phyloP scores from a whole-genome alignment of 805 yeast species.

The Lipomyces sp. region DNA sequence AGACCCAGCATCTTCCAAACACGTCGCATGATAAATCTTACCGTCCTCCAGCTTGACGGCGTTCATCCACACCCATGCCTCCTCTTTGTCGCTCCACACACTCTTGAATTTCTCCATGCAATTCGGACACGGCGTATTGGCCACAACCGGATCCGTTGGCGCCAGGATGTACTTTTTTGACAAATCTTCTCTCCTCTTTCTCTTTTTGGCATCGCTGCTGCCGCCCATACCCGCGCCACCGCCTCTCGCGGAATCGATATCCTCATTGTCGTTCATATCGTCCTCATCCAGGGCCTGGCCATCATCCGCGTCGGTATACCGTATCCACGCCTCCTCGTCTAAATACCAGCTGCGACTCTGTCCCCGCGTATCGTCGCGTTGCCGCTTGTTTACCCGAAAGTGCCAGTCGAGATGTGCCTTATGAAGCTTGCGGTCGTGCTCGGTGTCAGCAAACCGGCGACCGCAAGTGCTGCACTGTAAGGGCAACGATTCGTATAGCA shows the following conservation, averaged over 20 bases:
- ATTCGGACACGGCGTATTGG: constrained; percentile 59
- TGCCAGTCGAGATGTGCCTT: constrained; percentile 92
- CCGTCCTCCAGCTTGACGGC: constrained; percentile 51
- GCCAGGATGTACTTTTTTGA: constrained; percentile 53
- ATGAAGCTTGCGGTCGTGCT: constrained; percentile 51
- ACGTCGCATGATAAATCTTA: constrained; percentile 61
- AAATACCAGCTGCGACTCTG: constrained; percentile 83
- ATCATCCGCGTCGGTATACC: constrained; percentile 23
- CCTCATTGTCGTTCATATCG: constrained; percentile 10
- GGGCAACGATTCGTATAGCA: constrained; percentile 58
- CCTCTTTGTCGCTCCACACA: constrained; percentile 67
- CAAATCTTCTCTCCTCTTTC: constrained; percentile 32
- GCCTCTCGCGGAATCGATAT: constrained; percentile 24
- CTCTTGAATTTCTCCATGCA: constrained; percentile 65
- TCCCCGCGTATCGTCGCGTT: constrained; percentile 48
- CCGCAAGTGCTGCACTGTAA: constrained; percentile 89
- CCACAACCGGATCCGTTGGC: constrained; percentile 61
- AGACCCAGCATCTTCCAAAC: constrained; percentile 70
- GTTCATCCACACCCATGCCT: constrained; percentile 80
- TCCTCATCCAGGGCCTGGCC: constrained; percentile 8
- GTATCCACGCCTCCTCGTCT: constrained; percentile 48
- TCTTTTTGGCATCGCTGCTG: constrained; percentile 33
- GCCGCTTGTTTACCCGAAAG: constrained; percentile 80
- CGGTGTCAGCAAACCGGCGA: constrained; percentile 67
- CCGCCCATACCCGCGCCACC: constrained; percentile 13